These are phyloP conservation scores for Micromonas commoda DNA, from an alignment of 139 green algal genomes.

Conservation along the genomic window DNA sequence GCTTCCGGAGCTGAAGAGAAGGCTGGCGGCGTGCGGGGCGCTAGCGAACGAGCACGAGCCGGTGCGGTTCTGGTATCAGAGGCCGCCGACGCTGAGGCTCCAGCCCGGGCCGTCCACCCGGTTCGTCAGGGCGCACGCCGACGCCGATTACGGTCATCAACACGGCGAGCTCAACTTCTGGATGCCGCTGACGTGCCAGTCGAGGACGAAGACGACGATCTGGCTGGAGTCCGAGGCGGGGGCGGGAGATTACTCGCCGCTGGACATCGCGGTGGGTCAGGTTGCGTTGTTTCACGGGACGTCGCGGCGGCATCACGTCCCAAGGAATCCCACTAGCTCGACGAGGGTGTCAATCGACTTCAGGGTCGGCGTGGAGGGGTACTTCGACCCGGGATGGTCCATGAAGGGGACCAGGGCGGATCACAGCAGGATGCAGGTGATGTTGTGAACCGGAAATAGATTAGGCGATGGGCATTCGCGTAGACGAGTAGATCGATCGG, in stretches of 20 bases:
- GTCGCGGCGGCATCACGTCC: not conserved
- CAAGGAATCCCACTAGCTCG: not conserved
- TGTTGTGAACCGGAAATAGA: not conserved
- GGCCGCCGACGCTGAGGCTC: conserved; percentile 3
- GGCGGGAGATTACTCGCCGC: not conserved
- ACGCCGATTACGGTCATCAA: conserved; percentile 16
- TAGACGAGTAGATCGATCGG: too few relatives aligned
- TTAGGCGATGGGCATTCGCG: too few relatives aligned
- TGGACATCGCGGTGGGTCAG: not conserved
- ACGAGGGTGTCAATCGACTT: conserved; percentile 6
- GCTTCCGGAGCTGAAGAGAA: too few relatives aligned
- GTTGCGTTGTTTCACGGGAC: conserved; percentile 10
- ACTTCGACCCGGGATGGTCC: conserved; percentile 4
- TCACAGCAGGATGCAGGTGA: not conserved
- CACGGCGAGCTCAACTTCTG: conserved; percentile 21
- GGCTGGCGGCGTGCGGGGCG: too few relatives aligned
- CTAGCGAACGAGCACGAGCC: too few relatives aligned
- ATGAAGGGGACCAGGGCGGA: not conserved
- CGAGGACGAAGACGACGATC: not conserved
- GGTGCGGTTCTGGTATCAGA: conserved; percentile 10
- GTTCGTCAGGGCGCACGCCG: not conserved
- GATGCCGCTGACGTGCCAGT: not conserved
- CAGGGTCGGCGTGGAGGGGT: conserved; percentile 1
- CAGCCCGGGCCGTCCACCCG: conserved; percentile 7
- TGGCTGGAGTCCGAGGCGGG: not conserved